These are phyloP conservation scores for Mycena crocata DNA, from an alignment of 768 basidiomycete species.

Conservation along the genomic window DNA sequence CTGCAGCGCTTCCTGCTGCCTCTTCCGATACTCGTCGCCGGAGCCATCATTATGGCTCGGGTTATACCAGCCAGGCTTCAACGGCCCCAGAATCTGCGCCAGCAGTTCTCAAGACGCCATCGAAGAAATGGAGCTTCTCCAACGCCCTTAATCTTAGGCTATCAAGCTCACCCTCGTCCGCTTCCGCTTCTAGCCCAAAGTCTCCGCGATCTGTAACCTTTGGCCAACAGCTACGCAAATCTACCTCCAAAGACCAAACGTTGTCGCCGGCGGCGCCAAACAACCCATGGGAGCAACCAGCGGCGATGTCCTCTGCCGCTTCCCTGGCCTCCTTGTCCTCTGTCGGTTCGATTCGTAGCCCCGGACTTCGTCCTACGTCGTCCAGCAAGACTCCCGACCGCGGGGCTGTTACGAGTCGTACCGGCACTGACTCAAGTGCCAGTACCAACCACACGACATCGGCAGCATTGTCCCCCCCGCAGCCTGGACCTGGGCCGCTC, in stretches of 20 bases:
- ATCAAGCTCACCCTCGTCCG: conserved; percentile 71
- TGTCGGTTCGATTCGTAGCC: conserved; percentile 69
- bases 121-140: conserved; percentile 98
- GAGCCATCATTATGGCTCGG: conserved; percentile 54
- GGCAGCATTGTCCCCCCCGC: conserved; percentile 62
- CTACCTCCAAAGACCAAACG: conserved; percentile 73
- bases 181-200: conserved; percentile 60
- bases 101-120: conserved; percentile 76
- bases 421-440: conserved; percentile 81
- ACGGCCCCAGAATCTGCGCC: conserved; percentile 57
- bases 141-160: conserved; percentile 83
- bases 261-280: conserved; percentile 53
- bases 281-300: conserved; percentile 75
- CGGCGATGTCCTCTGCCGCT: conserved; percentile 83
- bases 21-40: conserved; percentile 50
- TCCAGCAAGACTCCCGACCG: conserved; percentile 77
- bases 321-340: conserved; percentile 83
- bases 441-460: conserved; percentile 74
- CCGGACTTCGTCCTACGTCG: conserved; percentile 54
- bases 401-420: conserved; percentile 65
- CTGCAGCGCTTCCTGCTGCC: conserved; percentile 43
- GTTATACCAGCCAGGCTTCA: conserved; percentile 49
- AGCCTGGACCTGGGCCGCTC: conserved; percentile 73
- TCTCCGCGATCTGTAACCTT: conserved; percentile 75
- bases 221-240: conserved; percentile 75